Evolutionary conservation across 805 yeast genomes (phyloP), one percentile per base, ranked within the genome.

Genomic region (Kodamaea neixiangensis): DNA sequence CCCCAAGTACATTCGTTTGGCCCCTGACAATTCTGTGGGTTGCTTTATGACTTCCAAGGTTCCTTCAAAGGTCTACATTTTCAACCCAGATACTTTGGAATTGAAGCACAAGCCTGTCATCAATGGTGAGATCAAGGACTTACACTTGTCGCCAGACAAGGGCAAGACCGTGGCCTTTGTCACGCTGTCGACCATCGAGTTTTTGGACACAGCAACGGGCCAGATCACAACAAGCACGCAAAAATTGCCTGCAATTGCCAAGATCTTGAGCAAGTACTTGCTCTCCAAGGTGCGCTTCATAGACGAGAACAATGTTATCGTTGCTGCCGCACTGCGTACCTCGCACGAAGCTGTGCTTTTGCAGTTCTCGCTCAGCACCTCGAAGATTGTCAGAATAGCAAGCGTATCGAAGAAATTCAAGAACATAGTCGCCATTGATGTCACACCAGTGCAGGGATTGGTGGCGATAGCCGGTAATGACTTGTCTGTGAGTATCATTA

Each of bases 1-100:
- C 62, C 85, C 83, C 42, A 89, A 88, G 63, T 66, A 80, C 17
- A 79, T 89, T 3, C 69, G 74, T 25, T 64, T 88, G 19, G 72
- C 91, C 0, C 68, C 72, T 17, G 85, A 85, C 60, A 84, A 82
- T n/a, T 62, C 81, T 2, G 71, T 81, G 7, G 89, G 89, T 5
- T 88, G 86, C 2, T 72, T 87, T 51, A 83, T 89, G 51, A 83
- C 92, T 20, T 83, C 93, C 14, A 73, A 77, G 18, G 69, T 75
- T 5, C 93, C 94, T 0, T 81, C 89, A 0, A 68, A 78, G 4
- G 72, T 89, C 15, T 85, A 81, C 62, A 70, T 87, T 17, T 78
- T 89, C 53, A 81, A 85, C 55, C 76, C 78, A 1, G 78, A 74
- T 5, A 71, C 79, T 21, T 69, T 89, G 51, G 81, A 78, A 44